Evolutionary conservation across 495 filamentous ascomycete species (phyloP).

Genomic region (Xylaria intraflava): DNA sequence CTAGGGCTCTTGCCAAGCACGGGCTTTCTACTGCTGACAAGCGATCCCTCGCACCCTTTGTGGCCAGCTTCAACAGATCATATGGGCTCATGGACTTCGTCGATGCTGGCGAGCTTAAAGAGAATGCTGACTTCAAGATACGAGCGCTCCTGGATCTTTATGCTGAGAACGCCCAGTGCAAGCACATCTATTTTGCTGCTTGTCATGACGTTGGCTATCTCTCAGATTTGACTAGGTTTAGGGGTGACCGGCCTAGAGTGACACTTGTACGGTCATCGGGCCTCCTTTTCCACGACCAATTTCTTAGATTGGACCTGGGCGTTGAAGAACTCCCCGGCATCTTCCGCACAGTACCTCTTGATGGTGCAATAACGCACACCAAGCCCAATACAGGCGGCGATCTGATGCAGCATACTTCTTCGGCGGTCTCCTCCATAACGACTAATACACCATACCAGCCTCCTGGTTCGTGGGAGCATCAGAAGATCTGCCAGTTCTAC

Average conservation of each 20-base stretch:
- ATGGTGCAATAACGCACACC: background rate
- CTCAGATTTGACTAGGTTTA: conserved; percentile 47
- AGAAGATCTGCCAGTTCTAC: conserved; percentile 14
- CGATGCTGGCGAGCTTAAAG: conserved; percentile 55
- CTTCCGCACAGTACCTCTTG: conserved; percentile 34
- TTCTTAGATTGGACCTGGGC: conserved; percentile 27
- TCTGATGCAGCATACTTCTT: conserved; percentile 1
- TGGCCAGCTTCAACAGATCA: conserved; percentile 53
- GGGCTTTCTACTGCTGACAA: conserved; percentile 45
- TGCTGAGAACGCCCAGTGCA: conserved; percentile 55
- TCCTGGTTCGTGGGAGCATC: background rate
- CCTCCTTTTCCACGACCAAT: conserved; percentile 24
- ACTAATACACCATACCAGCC: background rate
- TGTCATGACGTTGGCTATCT: conserved; percentile 59
- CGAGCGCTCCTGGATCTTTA: conserved; percentile 46
- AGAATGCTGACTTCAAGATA: conserved; percentile 56
- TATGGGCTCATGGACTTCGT: conserved; percentile 56
- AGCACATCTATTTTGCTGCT: conserved; percentile 58
- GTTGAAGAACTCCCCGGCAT: conserved; percentile 40
- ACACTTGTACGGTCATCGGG: conserved; percentile 45
- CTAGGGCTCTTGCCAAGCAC: conserved; percentile 42
- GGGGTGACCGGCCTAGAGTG: conserved; percentile 34
- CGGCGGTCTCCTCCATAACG: background rate
- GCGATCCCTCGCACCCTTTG: conserved; percentile 47
- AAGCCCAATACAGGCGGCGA: background rate